phyloP scores from a whole-genome alignment of 2,329 filamentous ascomycete species.

The Pestalotiopsis sp. region DNA sequence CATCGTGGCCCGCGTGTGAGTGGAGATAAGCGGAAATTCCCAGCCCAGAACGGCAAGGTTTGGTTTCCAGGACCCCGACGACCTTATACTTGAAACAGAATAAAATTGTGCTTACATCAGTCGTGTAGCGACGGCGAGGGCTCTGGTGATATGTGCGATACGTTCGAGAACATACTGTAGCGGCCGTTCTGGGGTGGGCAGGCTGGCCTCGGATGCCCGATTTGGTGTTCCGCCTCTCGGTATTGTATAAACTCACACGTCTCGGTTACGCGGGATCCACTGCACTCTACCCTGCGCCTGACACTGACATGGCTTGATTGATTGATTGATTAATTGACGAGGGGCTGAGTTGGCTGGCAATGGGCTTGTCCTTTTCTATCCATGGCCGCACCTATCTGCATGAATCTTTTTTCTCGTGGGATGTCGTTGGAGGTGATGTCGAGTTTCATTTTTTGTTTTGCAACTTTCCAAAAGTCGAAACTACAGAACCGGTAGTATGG shows the following conservation, averaged over 20 bases:
- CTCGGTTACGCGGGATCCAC: not conserved
- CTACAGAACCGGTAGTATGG: not conserved
- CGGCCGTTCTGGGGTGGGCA: not conserved
- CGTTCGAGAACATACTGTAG: not conserved
- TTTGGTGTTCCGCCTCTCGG: not conserved
- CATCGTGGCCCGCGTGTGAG: not conserved
- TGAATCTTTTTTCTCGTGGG: not conserved
- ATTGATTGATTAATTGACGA: too few relatives aligned
- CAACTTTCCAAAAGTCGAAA: not conserved
- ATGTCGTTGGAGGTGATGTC: not conserved
- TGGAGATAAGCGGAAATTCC: not conserved
- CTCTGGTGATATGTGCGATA: not conserved
- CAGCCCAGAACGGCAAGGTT: not conserved
- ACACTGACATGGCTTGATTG: not conserved
- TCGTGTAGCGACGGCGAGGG: not conserved
- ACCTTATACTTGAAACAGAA: slow-evolving; percentile 3
- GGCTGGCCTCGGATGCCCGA: not conserved
- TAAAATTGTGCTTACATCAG: slow-evolving; percentile 5
- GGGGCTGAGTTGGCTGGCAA: not conserved
- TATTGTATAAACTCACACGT: not conserved
- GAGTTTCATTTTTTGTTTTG: not conserved
- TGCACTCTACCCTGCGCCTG: not conserved
- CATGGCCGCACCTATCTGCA: not conserved
- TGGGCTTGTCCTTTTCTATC: not conserved
- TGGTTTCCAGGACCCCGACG: not conserved